Base-by-base conservation (phyloP, 495 filamentous ascomycete genomes). In the Aspergillus bridgeri region DNA sequence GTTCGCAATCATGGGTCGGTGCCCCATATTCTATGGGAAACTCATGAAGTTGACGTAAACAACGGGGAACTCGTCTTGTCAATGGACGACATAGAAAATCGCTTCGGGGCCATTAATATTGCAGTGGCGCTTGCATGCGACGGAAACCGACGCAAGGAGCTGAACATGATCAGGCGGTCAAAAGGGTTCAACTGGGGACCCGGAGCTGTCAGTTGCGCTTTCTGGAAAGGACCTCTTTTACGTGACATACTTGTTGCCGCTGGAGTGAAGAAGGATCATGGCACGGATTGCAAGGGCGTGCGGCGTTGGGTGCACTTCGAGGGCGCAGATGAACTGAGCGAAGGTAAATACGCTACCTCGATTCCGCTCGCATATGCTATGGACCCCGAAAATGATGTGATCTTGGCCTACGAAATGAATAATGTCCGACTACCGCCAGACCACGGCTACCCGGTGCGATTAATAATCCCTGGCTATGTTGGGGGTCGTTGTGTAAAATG, bases 1-100 rank as follows among this genome's bases (percentile, higher is more conserved):
- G 78, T 87, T 3, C 75, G 85, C 3, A 83, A 84, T 59, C 85
- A 88, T 68, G 79, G 85, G 67, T 80, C 81, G 77, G 84, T 86
- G 51, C 84, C 85, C 0, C 70, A 73, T 47, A 65, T 82, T 2
- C 65, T 72, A 8, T 75, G 70, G 3, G 75, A 74, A 1, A 64
- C 74, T 8, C 77, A 86, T 49, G 69, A 60, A 0, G 57, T 88
- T 6, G 83, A 87, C 69, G 69, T 87, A 6, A n/a, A 73, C 69
- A 0, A 80, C 81, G 56, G 83, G 85, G 23, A 73, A 79, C 24
- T 72, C 64, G n/a, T 73, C 5, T 83, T 86, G 33, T 78, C 75
- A 18, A 63, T 88, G 44, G 70, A 71, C 13, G 84, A 86, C 45
- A 64, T 86, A 25, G 77, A 73, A 29, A 60, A 68, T 7, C 72